Percentiles rank a stretch among this genome's conserved stretches.
phyloP scores from a whole-genome alignment of 345 rosid species.

The Mangifera indica region DNA sequence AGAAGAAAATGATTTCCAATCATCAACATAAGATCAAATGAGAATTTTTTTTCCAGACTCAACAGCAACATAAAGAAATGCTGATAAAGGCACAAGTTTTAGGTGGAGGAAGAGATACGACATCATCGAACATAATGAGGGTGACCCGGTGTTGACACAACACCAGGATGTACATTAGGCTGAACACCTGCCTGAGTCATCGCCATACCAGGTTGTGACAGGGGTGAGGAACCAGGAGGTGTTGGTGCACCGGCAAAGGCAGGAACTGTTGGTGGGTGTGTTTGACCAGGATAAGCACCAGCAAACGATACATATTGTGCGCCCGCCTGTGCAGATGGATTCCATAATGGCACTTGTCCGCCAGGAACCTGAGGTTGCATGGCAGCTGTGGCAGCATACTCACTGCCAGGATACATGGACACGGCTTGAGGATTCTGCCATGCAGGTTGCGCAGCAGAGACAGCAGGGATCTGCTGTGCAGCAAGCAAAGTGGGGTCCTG shows the following conservation, averaged over 20 bases:
- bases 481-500: constrained; percentile 57
- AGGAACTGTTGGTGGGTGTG: constrained; percentile 30
- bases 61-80: constrained; percentile 13
- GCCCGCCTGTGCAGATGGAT: constrained; percentile 35
- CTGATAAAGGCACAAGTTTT: not conserved
- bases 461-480: constrained; percentile 48
- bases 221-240: constrained; percentile 40
- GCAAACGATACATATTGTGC: constrained; percentile 32
- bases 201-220: constrained; percentile 27
- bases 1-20: not conserved
- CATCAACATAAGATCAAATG: not conserved
- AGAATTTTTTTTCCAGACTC: not conserved
- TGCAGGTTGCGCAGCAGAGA: constrained; percentile 40
- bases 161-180: constrained; percentile 32
- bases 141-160: constrained; percentile 37
- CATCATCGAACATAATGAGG: constrained; percentile 42
- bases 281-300: constrained; percentile 36
- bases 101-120: not conserved
- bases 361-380: constrained; percentile 34
- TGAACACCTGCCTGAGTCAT: constrained; percentile 37
- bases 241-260: constrained; percentile 29
- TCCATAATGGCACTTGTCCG: constrained; percentile 49
- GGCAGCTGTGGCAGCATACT: constrained; percentile 35
- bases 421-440: constrained; percentile 68
- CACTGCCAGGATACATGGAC: constrained; percentile 40